A percentile compares a stretch with the other conserved stretches of the same genome.
phyloP scores from a whole-genome alignment of 371 early-diverging fungal genomes.

The Vairimorpha necatrix region DNA sequence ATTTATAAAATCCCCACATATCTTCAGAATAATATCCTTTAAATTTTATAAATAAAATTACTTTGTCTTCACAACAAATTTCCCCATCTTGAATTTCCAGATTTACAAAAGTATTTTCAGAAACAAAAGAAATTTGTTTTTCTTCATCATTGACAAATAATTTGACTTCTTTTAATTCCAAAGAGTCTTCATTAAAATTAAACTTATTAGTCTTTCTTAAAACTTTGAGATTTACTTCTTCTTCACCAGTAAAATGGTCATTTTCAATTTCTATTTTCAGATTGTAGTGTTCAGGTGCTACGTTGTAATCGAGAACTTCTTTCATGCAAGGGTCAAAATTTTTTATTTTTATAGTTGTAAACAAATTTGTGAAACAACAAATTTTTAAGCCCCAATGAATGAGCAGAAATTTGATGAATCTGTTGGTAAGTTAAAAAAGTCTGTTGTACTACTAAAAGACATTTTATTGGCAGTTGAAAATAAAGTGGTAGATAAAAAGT shows the following conservation, averaged over 20 bases:
- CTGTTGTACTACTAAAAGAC: neutral
- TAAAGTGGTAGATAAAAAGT: neutral
- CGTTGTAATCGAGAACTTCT: constrained; percentile 22
- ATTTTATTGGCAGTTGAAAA: neutral
- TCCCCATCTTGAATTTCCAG: neutral
- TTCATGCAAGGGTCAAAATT: constrained; percentile 5
- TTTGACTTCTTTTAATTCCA: constrained; percentile 2
- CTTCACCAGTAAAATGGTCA: constrained; percentile 11
- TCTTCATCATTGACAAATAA: neutral
- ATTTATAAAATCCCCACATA: constrained; percentile 61
- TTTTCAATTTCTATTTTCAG: constrained; percentile 8
- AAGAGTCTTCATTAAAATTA: constrained; percentile 7
- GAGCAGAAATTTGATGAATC: neutral
- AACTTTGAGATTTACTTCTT: neutral
- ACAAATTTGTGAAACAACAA: neutral
- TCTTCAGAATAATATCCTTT: constrained; percentile 31
- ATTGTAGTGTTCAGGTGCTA: constrained; percentile 21
- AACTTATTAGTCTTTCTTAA: neutral
- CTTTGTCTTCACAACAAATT: neutral
- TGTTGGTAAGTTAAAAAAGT: neutral
- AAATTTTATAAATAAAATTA: constrained; percentile 28
- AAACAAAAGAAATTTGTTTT: neutral
- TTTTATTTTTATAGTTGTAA: neutral
- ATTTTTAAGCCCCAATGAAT: neutral
- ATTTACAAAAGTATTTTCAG: neutral